A percentile compares a stretch with the other conserved stretches of the same genome.
phyloP scores from a whole-genome alignment of 805 yeast species.

The Peterozyma xylosa region DNA sequence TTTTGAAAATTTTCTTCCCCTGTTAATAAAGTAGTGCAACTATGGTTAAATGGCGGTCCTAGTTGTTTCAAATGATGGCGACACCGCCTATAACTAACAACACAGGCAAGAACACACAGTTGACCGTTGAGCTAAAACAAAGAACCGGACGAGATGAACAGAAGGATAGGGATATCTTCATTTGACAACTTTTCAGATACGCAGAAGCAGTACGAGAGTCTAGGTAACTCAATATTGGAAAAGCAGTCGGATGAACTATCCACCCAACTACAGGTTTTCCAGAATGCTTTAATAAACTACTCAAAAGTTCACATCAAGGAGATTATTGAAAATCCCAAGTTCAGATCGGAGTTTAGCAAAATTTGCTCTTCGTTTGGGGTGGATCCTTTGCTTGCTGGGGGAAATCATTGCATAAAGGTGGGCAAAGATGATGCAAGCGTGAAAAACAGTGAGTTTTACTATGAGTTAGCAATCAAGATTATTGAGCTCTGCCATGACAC shows the following conservation, averaged over 20 bases:
- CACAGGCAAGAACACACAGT: too few species aligned
- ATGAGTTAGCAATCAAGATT: constrained; percentile 64
- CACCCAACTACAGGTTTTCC: constrained; percentile 72
- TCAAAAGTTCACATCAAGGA: constrained; percentile 66
- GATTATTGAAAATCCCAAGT: constrained; percentile 53
- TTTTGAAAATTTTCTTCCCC: too few species aligned
- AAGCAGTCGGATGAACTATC: constrained; percentile 54
- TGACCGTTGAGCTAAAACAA: too few species aligned
- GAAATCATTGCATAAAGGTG: constrained; percentile 17
- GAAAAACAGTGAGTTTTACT: constrained; percentile 44
- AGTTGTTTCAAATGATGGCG: too few species aligned
- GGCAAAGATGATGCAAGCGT: constrained; percentile 25
- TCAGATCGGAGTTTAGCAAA: constrained; percentile 64
- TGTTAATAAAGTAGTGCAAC: too few species aligned
- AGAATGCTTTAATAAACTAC: constrained; percentile 66
- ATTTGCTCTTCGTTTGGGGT: constrained; percentile 79
- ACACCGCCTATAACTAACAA: too few species aligned
- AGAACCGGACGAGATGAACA: constrained; percentile 1
- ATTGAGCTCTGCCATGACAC: constrained; percentile 72
- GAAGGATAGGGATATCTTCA: constrained; percentile 20
- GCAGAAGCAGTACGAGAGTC: constrained; percentile 32
- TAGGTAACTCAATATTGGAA: constrained; percentile 43
- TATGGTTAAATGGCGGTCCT: too few species aligned
- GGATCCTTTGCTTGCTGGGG: constrained; percentile 53
- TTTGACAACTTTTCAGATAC: constrained; percentile 15